phyloP scores from a whole-genome alignment of 805 yeast species.

The Danielia reshetovae region DNA sequence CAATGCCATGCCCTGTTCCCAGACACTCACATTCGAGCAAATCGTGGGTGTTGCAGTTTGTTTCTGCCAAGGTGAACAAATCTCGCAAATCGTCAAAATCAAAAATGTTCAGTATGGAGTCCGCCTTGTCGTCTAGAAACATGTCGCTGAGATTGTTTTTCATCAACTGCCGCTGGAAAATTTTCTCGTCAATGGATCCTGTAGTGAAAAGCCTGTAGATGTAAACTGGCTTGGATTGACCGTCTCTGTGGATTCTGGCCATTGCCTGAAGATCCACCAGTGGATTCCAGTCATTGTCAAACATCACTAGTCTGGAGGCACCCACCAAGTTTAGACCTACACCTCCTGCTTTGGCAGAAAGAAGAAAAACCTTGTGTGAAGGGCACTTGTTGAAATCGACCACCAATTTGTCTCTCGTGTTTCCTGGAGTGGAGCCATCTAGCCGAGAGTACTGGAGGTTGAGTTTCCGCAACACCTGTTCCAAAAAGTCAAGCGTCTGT shows the following conservation, averaged over 20 bases:
- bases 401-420: conserved; percentile 62
- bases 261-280: conserved; percentile 88
- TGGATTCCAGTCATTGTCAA: conserved; percentile 98
- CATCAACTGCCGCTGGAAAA: conserved; percentile 85
- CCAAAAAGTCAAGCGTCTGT: conserved; percentile 76
- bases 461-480: conserved; percentile 47
- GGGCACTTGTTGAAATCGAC: conserved; percentile 57
- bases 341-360: conserved; percentile 93
- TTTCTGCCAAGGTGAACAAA: conserved; percentile 57
- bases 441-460: conserved; percentile 55
- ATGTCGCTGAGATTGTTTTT: conserved; percentile 75
- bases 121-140: conserved; percentile 44
- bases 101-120: conserved; percentile 62
- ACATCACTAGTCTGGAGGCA: conserved; percentile 77
- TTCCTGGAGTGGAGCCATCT: conserved; percentile 81
- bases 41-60: conserved; percentile 73
- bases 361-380: conserved; percentile 51
- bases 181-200: conserved; percentile 92
- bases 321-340: conserved; percentile 88
- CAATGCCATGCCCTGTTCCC: conserved; percentile 47
- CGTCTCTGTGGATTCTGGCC: conserved; percentile 94
- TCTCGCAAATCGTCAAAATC: conserved; percentile 66
- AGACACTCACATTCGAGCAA: conserved; percentile 60
- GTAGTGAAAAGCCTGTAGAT: conserved; percentile 82
- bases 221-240: conserved; percentile 73